Percentiles rank a stretch among this genome's conserved stretches.
Conservation (phyloP, 306 rosid species). For the Quercus dentata region DNA sequence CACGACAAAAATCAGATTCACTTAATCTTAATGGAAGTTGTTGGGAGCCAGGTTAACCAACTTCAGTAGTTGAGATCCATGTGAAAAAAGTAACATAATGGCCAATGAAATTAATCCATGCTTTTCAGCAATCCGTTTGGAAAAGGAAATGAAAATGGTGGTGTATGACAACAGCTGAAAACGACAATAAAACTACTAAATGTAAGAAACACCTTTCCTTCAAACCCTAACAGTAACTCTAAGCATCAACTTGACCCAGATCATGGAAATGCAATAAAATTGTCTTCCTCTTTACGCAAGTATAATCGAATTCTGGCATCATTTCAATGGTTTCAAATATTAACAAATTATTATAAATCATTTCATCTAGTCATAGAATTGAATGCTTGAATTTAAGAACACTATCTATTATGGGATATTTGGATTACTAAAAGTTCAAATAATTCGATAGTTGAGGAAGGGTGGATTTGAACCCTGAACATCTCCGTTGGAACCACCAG, state of each 20-base stretch:
- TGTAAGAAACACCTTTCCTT: neutral
- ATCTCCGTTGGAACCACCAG: too few relatives aligned
- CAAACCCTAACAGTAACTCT: neutral
- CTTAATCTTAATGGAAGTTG: neutral
- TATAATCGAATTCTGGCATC: neutral
- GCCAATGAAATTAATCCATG: neutral
- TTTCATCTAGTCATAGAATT: neutral
- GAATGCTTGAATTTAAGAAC: neutral
- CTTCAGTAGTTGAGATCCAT: neutral
- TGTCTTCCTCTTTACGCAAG: neutral
- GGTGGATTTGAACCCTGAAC: too few relatives aligned
- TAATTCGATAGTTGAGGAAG: too few relatives aligned
- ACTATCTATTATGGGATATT: neutral
- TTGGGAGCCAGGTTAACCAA: neutral
- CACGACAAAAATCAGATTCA: neutral
- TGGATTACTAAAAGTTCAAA: too few relatives aligned
- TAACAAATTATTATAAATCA: neutral
- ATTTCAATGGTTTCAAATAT: too few relatives aligned
- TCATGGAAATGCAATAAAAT: neutral
- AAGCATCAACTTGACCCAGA: neutral
- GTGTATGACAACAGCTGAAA: conserved; percentile 6
- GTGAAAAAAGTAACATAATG: neutral
- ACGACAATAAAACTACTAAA: conserved; percentile 10
- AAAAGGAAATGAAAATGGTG: neutral
- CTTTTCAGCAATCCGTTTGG: neutral